Evolutionary conservation across 2,329 filamentous ascomycete species (phyloP).

Genomic region (Lecanicillium sp.): DNA sequence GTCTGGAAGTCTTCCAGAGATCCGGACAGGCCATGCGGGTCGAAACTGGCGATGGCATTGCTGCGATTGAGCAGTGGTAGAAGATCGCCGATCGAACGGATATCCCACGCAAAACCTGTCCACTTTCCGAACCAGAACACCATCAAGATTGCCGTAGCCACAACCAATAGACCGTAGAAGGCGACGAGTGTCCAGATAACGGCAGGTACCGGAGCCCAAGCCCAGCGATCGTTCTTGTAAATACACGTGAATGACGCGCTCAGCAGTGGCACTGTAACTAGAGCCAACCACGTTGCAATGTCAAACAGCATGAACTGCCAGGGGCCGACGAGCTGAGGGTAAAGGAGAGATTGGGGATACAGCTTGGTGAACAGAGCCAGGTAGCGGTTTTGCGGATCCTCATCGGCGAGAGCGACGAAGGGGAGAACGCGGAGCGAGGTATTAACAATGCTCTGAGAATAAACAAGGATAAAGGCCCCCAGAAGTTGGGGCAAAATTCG

Average conservation of each 20-base stretch:
- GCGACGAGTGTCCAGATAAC: slow-evolving; percentile 72
- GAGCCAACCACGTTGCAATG: slow-evolving; percentile 67
- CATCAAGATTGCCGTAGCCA: slow-evolving; percentile 48
- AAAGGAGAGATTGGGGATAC: slow-evolving; percentile 62
- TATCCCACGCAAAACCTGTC: slow-evolving; percentile 82
- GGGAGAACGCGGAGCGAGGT: slow-evolving; percentile 73
- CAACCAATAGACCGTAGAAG: slow-evolving; percentile 62
- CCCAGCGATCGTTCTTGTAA: slow-evolving; percentile 56
- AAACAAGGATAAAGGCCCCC: slow-evolving; percentile 65
- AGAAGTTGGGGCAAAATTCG: slow-evolving; percentile 77
- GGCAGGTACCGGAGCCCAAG: slow-evolving; percentile 72
- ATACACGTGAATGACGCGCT: slow-evolving; percentile 68
- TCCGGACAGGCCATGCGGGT: slow-evolving; percentile 54
- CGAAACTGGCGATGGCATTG: slow-evolving; percentile 69
- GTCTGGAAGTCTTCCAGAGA: slow-evolving; percentile 46
- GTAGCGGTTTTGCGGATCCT: slow-evolving; percentile 51
- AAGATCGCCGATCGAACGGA: slow-evolving; percentile 74
- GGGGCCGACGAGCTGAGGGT: slow-evolving; percentile 55
- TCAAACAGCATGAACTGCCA: slow-evolving; percentile 61
- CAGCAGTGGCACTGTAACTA: slow-evolving; percentile 76
- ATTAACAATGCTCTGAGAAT: slow-evolving; percentile 67
- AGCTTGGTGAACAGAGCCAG: slow-evolving; percentile 63
- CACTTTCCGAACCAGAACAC: slow-evolving; percentile 57
- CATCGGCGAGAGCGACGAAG: slow-evolving; percentile 69
- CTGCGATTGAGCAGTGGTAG: slow-evolving; percentile 72